Conservation (phyloP, 306 rosid species). For the Trichosanthes truncata region DNA sequence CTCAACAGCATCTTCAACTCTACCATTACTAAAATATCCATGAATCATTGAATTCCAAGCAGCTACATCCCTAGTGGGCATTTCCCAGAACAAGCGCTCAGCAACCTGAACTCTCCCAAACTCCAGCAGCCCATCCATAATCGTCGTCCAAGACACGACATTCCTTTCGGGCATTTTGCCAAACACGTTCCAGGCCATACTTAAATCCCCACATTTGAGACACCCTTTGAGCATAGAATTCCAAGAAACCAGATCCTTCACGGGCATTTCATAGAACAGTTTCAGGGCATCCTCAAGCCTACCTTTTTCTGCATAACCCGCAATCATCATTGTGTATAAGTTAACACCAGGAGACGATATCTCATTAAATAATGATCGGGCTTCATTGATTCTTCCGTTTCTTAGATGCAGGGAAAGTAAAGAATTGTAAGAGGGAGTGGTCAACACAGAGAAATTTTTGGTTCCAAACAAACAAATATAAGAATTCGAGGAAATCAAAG, state of each 20-base stretch:
- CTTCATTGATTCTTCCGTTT: constrained; percentile 37
- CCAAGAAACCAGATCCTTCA: constrained; percentile 56
- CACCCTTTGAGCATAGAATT: constrained; percentile 66
- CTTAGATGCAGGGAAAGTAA: constrained; percentile 29
- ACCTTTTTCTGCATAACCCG: constrained; percentile 29
- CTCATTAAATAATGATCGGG: constrained; percentile 35
- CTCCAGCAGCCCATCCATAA: constrained; percentile 40
- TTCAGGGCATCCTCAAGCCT: constrained; percentile 41
- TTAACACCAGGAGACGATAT: constrained; percentile 34
- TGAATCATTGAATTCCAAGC: constrained; percentile 80
- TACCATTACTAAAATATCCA: constrained; percentile 58
- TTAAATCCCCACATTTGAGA: constrained; percentile 42
- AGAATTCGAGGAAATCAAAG: not conserved
- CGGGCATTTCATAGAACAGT: constrained; percentile 47
- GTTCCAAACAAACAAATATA: constrained; percentile 16
- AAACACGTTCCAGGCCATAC: constrained; percentile 43
- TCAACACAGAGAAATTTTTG: constrained; percentile 6
- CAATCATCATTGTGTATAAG: constrained; percentile 37
- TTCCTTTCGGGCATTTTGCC: constrained; percentile 48
- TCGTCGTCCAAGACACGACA: constrained; percentile 71
- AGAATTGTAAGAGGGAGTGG: constrained; percentile 14
- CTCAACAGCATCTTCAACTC: constrained; percentile 45
- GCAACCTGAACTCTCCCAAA: constrained; percentile 51
- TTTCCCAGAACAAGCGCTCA: constrained; percentile 40
- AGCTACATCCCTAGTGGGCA: constrained; percentile 57